Base-by-base conservation (phyloP, 2,329 filamentous ascomycete genomes). In the Epichloe coenophiala region DNA sequence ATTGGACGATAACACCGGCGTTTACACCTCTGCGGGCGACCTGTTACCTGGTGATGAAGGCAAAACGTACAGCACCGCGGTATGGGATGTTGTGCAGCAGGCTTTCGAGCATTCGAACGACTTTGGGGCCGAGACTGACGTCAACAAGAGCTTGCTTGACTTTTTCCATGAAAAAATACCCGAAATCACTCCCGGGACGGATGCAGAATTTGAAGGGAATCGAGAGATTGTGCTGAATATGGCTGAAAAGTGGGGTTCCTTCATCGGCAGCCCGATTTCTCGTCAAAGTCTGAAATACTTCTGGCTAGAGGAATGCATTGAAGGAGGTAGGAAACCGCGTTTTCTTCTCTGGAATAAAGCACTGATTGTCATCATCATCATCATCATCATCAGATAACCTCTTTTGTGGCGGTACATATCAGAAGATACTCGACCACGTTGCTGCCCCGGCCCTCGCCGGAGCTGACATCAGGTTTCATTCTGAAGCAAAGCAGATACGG, bases 271-370 rank as follows among this genome's bases (percentile, higher is more conserved):
- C 52, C 75, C 79, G 0, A 70, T 86, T 8, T 67, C 72, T 48
- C 74, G 61, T 27, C 85, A 89, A 62, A 87, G 83, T 57, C 68
- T 88, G 35, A 86, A 82, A 67, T 88, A 80, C 67, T 86, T 88
- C 62, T 88, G 84, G 83, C 62, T 89, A 5, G 85, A 89, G 61
- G 83, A 88, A 64, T 86, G 83, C 56, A 81, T 88, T 48, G 84
- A 88, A 60, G 84, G 84, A 44, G 77, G 78, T 78, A 61, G 57
- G 70, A 31, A 9, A 9, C 27, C 27, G 8, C 27, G 27, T 31
- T 31, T 31, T 31, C 27, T 31, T 31, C 27, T 31, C 27, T 9
- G 27, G 27, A 31, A 9, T 31, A 17, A 9, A 31, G 8, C 27
- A 9, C 27, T 31, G 27, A 31, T 31, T 0, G 27, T 9, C 27